These are phyloP conservation scores for Pisolithus sp. DNA, from an alignment of 768 basidiomycete genomes.

Conservation along the genomic window DNA sequence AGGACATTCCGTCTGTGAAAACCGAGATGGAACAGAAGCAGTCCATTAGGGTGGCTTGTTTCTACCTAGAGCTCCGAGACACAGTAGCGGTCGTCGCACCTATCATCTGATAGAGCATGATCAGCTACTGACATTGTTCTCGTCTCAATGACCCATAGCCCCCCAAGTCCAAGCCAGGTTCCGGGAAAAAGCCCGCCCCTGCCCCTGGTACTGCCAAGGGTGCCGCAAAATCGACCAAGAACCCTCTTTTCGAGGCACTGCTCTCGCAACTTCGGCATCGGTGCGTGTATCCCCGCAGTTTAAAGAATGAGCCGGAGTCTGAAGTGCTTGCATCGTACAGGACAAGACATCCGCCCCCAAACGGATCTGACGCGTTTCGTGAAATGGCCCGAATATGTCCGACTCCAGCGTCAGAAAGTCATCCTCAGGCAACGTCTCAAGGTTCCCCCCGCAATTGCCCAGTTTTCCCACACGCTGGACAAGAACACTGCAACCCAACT, in stretches of 20 bases:
- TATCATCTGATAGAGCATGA: constrained; percentile 18
- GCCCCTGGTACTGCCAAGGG: constrained; percentile 73
- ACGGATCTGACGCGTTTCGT: constrained; percentile 94
- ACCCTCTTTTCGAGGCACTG: constrained; percentile 91
- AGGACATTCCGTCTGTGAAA: not conserved
- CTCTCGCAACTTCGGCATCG: constrained; percentile 93
- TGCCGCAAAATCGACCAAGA: constrained; percentile 71
- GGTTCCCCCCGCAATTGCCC: constrained; percentile 96
- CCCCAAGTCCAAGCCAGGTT: constrained; percentile 59
- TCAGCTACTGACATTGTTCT: constrained; percentile 37
- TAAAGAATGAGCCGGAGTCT: not conserved
- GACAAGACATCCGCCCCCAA: constrained; percentile 88
- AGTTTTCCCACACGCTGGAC: constrained; percentile 96
- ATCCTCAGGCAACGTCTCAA: constrained; percentile 97
- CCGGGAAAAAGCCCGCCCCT: constrained; percentile 80
- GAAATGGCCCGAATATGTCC: constrained; percentile 99
- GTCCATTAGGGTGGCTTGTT: not conserved
- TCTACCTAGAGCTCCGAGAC: constrained; percentile 47
- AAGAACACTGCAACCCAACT: constrained; percentile 98
- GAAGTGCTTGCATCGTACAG: constrained; percentile 33
- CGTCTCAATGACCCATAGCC: constrained; percentile 92
- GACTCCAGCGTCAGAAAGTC: constrained; percentile 97
- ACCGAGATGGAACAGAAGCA: not conserved
- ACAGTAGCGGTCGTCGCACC: constrained; percentile 22
- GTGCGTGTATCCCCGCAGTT: constrained; percentile 36